These are phyloP conservation scores for Eutypella sp. DNA, from an alignment of 2,329 filamentous ascomycete species.

Conservation along the genomic window DNA sequence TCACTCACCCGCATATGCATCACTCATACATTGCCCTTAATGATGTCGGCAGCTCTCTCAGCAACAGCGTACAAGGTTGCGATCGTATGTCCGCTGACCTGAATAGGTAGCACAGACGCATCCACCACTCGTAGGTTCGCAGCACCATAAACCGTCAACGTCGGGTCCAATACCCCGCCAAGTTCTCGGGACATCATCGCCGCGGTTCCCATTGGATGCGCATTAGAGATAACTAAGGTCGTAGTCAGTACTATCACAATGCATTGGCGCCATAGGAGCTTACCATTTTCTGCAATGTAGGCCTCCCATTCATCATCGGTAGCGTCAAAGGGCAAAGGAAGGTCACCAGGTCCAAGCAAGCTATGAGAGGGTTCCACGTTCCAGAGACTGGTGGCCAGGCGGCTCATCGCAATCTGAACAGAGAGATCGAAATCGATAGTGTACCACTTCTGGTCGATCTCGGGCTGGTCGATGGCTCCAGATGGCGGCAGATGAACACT, in stretches of 20 bases:
- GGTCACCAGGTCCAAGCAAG: constrained; percentile 16
- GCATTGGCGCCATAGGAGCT: background rate
- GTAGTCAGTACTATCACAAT: background rate
- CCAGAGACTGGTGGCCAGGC: constrained; percentile 27
- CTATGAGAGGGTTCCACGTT: constrained; percentile 20
- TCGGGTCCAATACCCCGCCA: constrained; percentile 44
- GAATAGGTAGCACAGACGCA: constrained; percentile 44
- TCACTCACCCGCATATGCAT: too few relatives aligned
- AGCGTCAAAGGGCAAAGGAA: constrained; percentile 23
- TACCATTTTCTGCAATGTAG: constrained; percentile 13
- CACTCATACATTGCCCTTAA: constrained; percentile 11
- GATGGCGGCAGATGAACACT: constrained; percentile 35
- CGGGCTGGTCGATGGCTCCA: constrained; percentile 29
- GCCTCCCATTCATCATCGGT: constrained; percentile 23
- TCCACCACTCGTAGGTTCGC: constrained; percentile 45
- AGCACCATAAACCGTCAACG: constrained; percentile 45
- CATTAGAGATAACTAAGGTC: constrained; percentile 26
- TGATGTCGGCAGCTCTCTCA: constrained; percentile 37
- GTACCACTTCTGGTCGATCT: constrained; percentile 33
- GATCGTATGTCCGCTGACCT: constrained; percentile 43
- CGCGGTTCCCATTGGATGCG: constrained; percentile 43
- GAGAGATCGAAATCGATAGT: constrained; percentile 31
- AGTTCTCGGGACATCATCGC: constrained; percentile 46
- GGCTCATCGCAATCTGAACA: constrained; percentile 22
- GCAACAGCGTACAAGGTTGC: constrained; percentile 48